Evolutionary conservation across 2,329 filamentous ascomycete genomes (phyloP).

Genomic region (Fusarium subtropicale): DNA sequence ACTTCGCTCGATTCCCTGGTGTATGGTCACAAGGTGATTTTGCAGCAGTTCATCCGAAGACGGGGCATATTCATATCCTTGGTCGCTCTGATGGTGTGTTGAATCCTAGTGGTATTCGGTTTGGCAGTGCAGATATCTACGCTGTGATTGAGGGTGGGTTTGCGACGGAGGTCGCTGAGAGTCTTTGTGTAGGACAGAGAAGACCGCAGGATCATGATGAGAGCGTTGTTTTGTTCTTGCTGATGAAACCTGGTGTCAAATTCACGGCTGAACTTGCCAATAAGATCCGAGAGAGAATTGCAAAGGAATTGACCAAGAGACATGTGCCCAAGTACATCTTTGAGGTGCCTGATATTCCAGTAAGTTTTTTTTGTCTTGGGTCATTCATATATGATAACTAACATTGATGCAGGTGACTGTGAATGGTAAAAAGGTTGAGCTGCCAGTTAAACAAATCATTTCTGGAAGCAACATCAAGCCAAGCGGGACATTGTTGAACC

Average conservation of each 20-base stretch:
- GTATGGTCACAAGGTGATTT: constrained; percentile 91
- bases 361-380: constrained; percentile 56
- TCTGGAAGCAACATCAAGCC: constrained; percentile 79
- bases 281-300: constrained; percentile 73
- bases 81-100: constrained; percentile 82
- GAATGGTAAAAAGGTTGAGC: constrained; percentile 86
- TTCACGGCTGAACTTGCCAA: constrained; percentile 67
- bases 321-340: constrained; percentile 85
- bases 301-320: constrained; percentile 73
- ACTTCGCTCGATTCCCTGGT: constrained; percentile 71
- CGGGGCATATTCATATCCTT: constrained; percentile 73
- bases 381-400: constrained; percentile 8
- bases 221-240: constrained; percentile 65
- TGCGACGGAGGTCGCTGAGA: constrained; percentile 71
- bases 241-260: constrained; percentile 66
- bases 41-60: constrained; percentile 75
- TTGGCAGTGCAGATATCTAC: constrained; percentile 85
- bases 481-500: constrained; percentile 81
- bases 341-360: constrained; percentile 83
- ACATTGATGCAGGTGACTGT: constrained; percentile 72
- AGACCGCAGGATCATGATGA: constrained; percentile 68
- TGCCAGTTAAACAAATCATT: constrained; percentile 87
- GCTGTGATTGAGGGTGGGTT: constrained; percentile 77
- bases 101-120: constrained; percentile 82
- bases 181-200: constrained; percentile 83